Percentiles rank a stretch among this genome's conserved stretches.
These are phyloP conservation scores for Pseudonitzschia pungens DNA, from an alignment of 108 stramenopile species.

Conservation along the genomic window DNA sequence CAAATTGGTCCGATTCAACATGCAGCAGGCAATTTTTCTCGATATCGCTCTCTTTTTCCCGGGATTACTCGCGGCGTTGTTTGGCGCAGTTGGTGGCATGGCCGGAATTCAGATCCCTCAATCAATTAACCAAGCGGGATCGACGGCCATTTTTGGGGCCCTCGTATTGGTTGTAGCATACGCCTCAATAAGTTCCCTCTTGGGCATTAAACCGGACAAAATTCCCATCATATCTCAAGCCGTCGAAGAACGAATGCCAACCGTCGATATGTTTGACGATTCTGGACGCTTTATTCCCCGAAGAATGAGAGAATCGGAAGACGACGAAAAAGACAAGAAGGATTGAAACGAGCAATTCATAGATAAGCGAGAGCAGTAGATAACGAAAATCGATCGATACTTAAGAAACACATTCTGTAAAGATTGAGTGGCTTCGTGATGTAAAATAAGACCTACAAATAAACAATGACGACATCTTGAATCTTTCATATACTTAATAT, in stretches of 20 bases:
- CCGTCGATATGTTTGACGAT: slow-evolving; percentile 77
- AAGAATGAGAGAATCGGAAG: slow-evolving; percentile 19
- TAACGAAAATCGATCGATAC: not conserved
- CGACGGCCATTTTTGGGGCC: slow-evolving; percentile 71
- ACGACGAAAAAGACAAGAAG: slow-evolving; percentile 31
- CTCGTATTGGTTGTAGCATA: slow-evolving; percentile 64
- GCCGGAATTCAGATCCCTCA: slow-evolving; percentile 40
- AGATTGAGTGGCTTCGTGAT: not conserved
- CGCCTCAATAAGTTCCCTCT: slow-evolving; percentile 57
- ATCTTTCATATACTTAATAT: too few relatives aligned
- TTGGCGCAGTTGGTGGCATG: slow-evolving; percentile 33
- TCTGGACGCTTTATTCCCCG: slow-evolving; percentile 31
- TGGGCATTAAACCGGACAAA: slow-evolving; percentile 69
- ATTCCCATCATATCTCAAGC: slow-evolving; percentile 76
- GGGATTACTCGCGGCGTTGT: slow-evolving; percentile 57
- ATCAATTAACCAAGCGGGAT: slow-evolving; percentile 45
- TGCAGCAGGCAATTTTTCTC: slow-evolving; percentile 90
- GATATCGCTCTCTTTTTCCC: slow-evolving; percentile 91
- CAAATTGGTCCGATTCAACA: slow-evolving; percentile 79
- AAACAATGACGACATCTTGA: too few relatives aligned
- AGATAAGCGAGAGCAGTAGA: not conserved
- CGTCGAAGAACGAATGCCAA: slow-evolving; percentile 74
- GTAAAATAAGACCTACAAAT: not conserved
- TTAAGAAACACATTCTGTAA: not conserved
- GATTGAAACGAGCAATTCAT: not conserved